Base-by-base conservation (phyloP, 306 rosid genomes). In the Cucurbita maxima region DNA sequence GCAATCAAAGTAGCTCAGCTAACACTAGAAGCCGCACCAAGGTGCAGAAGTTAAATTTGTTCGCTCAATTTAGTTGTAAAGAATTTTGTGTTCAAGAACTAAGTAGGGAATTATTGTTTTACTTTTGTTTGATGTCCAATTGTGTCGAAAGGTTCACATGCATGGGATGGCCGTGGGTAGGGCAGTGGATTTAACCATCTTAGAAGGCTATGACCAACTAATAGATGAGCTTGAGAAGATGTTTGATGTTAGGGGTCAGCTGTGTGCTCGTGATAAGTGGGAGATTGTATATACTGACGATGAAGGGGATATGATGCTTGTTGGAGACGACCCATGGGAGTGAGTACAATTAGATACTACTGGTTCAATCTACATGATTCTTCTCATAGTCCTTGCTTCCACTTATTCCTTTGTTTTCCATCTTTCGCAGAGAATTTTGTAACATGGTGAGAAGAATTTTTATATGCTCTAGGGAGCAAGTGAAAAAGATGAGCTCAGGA, bases 101-200 rank as follows among this genome's bases (percentile, higher is more conserved):
- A 38, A 37, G 9, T 34, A 56, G 78, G 16, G 41, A 74, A 30
- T 69, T 81, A 58, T 16, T 30, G 15, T 2, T 70, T 70, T 60
- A 16, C 12, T n/a, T 60, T 1, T 8, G 57, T 81, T 71, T 68
- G 56, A 36, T 82, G 38, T 44, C 40, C 59, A 47, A 69, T 69
- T 69, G 58, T 69, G 58, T 58, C 86, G 66, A 81, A 82, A 93
- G 97, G 99, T 95, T 81, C 90, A 89, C 87, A 95, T 95, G 99
- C 96, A 91, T 79, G 99, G 95, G 3, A 81, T 91, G 60, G 92
- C 96, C 20, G 99, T 95, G 55, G 99, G 97, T 60, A 94, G 99
- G 30, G 99, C 97, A 0, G 96, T 95, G 79, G 99, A 95, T 83
- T 77, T 95, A 72, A 82, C 91, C 57, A 84, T 71, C 79, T 85